These are phyloP conservation scores for Vitis vinifera DNA, from an alignment of 164 flowering plant species.

Conservation along the genomic window ASM3070453v1 NC_081805.1:915001-915500, in stretches of 20 bases:
- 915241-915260: constrained; percentile 86
- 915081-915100: constrained; percentile 78
- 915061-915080: constrained; percentile 88
- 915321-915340: constrained; percentile 97
- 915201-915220: constrained; percentile 94
- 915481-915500: constrained; percentile 39
- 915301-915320: constrained; percentile 82
- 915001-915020: constrained; percentile 97
- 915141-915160: constrained; percentile 51
- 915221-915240: constrained; percentile 72
- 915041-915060: constrained; percentile 73
- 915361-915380: constrained; percentile 65
- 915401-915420: constrained; percentile 60
- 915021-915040: constrained; percentile 82
- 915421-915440: background rate
- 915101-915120: constrained; percentile 84
- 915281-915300: constrained; percentile 77
- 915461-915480: background rate
- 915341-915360: constrained; percentile 90
- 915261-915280: constrained; percentile 91
- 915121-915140: constrained; percentile 95
- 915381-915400: constrained; percentile 84
- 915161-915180: constrained; percentile 93
- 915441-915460: background rate
- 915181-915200: constrained; percentile 86